Evolutionary conservation across 2,329 filamentous ascomycete genomes (phyloP).

Genomic region (Sporothrix sp.): DNA sequence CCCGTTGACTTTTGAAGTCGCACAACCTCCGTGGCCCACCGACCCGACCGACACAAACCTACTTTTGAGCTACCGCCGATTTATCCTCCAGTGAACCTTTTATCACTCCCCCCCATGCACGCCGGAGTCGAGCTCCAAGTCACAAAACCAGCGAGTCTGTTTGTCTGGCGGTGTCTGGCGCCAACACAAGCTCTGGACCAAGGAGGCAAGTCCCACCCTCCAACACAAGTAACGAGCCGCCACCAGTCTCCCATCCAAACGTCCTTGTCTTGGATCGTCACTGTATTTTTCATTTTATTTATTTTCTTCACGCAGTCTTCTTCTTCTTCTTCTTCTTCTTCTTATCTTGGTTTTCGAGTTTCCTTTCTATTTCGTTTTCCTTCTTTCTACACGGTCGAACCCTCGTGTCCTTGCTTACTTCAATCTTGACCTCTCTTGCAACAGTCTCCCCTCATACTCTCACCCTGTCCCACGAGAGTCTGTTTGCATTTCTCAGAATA

Average conservation of each 20-base stretch:
- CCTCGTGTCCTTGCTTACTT: slow-evolving; percentile 9
- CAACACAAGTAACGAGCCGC: slow-evolving; percentile 16
- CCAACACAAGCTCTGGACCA: slow-evolving; percentile 6
- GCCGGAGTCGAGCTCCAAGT: not conserved
- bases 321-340: not conserved
- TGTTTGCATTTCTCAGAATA: too few relatives aligned
- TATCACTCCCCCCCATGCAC: not conserved
- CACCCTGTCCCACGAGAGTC: too few relatives aligned
- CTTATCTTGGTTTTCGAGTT: not conserved
- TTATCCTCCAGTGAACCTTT: not conserved
- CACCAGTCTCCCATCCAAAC: slow-evolving; percentile 16
- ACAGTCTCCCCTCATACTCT: too few relatives aligned
- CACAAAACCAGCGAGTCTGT: not conserved
- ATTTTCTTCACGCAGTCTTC: not conserved
- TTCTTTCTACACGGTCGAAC: not conserved
- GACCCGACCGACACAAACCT: slow-evolving; percentile 27
- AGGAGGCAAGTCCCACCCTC: slow-evolving; percentile 12
- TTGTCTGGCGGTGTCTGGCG: not conserved
- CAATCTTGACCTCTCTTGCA: not conserved
- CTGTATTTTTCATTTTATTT: slow-evolving; percentile 1
- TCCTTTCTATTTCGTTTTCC: not conserved
- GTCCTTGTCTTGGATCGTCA: slow-evolving; percentile 17
- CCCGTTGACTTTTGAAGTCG: slow-evolving; percentile 35
- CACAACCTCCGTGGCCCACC: slow-evolving; percentile 40
- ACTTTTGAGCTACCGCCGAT: slow-evolving; percentile 22